Base-by-base conservation (phyloP, 768 basidiomycete genomes). In the Candolleomyces aberdarensis region DNA sequence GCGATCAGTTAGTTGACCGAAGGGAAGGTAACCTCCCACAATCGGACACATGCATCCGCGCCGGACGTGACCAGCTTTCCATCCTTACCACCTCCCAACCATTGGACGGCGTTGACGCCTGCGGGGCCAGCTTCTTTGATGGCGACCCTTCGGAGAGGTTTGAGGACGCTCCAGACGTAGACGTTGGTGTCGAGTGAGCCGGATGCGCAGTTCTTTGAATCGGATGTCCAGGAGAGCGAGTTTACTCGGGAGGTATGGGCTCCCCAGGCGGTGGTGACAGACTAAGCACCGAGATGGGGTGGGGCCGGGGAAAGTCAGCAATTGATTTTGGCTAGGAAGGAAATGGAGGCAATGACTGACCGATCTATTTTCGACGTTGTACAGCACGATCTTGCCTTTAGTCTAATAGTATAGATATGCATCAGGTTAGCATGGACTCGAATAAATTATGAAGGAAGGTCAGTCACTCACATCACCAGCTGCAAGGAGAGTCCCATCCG, bases 181-280 rank as follows among this genome's bases (percentile, higher is more conserved):
- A 96, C 85, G 65, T 94, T 85, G 32, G 95, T 96, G 71, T 98
- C 96, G n/a, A 96, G 80, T 19, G 94, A 92, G 11, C 89, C 94
- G 4, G 94, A 94, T 11, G 87, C 95, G 63, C 91, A 83, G 68
- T 95, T 86, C 62, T 80, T 80, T 7, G 87, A 86, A 68, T 91
- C 87, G 6, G 83, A 65, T 7, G 90, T 86, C 86, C 91, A 95
- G 1, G 84, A 76, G 17, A 98, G 80, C 10, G 91, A 85, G 65
- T 88, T 83, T 62, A 98, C 83, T 31, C 92, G 87, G 0, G 86
- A 92, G 9, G 87, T 80, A 75, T 98, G 96, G 78, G 88, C 85
- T 8, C 90, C 83, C 96, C 96, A 98, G 59, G 86, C 85, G 3
- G 86, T 80, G 43, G 88, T 89, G 61, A 89, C 76, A 64, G 83